Evolutionary conservation across 1,139 yeast species (phyloP).

Genomic region (Suhomyces chickasaworum): DNA sequence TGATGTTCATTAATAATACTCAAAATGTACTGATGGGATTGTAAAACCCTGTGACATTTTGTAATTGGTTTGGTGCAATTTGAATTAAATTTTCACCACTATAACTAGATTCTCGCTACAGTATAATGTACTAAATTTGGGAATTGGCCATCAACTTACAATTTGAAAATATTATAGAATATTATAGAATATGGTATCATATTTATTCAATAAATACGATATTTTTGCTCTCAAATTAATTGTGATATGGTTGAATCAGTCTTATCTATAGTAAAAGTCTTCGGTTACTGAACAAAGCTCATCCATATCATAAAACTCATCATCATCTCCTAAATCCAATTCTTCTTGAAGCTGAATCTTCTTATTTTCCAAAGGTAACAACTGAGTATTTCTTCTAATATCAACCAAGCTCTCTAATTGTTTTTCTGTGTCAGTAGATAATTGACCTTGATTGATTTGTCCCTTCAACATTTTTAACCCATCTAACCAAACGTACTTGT

Average conservation of each 20-base stretch:
- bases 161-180: too few relatives aligned
- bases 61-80: too few relatives aligned
- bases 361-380: constrained; percentile 53
- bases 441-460: constrained; percentile 33
- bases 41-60: too few relatives aligned
- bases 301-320: constrained; percentile 44
- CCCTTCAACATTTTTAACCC: constrained; percentile 67
- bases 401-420: constrained; percentile 61
- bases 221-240: background rate
- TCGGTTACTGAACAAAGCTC: constrained; percentile 44
- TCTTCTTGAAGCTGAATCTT: constrained; percentile 24
- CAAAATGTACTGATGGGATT: too few relatives aligned
- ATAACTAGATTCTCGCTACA: too few relatives aligned
- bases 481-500: constrained; percentile 76
- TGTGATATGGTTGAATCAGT: background rate
- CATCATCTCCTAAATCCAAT: constrained; percentile 38
- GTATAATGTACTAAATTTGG: too few relatives aligned
- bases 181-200: too few relatives aligned
- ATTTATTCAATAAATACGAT: constrained; percentile 4
- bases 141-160: too few relatives aligned
- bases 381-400: constrained; percentile 65
- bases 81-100: too few relatives aligned
- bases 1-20: too few relatives aligned
- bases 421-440: constrained; percentile 59
- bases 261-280: constrained; percentile 44